Conservation (phyloP, 2,329 filamentous ascomycete species). For the Trichoderma sp. region DNA sequence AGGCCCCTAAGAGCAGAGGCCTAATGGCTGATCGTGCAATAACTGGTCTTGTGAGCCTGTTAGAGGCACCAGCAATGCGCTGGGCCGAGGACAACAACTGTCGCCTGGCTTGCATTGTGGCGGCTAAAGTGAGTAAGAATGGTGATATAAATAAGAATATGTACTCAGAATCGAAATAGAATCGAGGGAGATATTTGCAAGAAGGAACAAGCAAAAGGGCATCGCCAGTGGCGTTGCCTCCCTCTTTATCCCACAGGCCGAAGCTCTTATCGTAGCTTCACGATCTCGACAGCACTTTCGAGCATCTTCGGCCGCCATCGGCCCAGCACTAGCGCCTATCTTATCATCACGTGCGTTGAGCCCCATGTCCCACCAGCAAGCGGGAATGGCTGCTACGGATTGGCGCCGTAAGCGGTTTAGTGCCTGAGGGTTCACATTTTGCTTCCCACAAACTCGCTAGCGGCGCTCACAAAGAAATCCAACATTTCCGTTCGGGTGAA, state of each 20-base stretch:
- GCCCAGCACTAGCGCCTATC: conserved; percentile 26
- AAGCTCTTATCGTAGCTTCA: conserved; percentile 25
- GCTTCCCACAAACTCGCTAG: conserved; percentile 45
- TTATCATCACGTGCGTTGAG: conserved; percentile 40
- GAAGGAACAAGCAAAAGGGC: neutral
- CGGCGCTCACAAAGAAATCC: conserved; percentile 43
- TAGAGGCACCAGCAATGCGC: conserved; percentile 36
- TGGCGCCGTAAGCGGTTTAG: conserved; percentile 34
- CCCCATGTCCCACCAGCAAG: conserved; percentile 32
- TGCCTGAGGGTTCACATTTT: conserved; percentile 45
- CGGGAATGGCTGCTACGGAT: conserved; percentile 22
- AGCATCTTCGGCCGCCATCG: conserved; percentile 37
- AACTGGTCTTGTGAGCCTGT: conserved; percentile 32
- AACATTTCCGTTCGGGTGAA: conserved; percentile 38
- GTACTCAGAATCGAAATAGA: neutral
- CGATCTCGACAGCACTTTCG: conserved; percentile 38
- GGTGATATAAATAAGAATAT: neutral
- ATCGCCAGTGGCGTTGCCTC: neutral
- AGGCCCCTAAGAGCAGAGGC: conserved; percentile 14
- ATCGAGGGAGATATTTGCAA: neutral
- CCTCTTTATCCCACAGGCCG: neutral
- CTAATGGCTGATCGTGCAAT: conserved; percentile 26
- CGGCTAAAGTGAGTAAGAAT: conserved; percentile 1
- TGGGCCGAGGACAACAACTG: conserved; percentile 41
- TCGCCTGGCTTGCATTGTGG: conserved; percentile 43